These are phyloP conservation scores for Ustilago nuda DNA, from an alignment of 1,284 basidiomycete genomes.

Conservation along the genomic window DNA sequence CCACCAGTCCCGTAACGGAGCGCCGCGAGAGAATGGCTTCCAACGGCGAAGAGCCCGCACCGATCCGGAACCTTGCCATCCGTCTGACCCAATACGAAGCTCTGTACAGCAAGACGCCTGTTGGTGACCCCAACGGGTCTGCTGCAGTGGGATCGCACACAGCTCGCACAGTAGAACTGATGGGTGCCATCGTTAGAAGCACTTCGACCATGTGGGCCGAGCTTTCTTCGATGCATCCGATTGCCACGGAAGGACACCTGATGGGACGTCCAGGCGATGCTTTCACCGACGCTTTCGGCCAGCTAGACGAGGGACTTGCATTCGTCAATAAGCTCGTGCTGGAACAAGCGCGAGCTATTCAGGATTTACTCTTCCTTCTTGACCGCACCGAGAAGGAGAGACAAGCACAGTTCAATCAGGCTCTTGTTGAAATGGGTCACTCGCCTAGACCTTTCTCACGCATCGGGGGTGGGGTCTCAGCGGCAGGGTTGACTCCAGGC, in stretches of 20 bases:
- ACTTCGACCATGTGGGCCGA: constrained; percentile 47
- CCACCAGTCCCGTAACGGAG: not conserved
- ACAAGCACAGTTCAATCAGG: constrained; percentile 47
- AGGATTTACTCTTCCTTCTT: constrained; percentile 45
- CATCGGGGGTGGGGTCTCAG: constrained; percentile 21
- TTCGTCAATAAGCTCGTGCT: constrained; percentile 52
- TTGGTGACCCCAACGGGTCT: constrained; percentile 13
- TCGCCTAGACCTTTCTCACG: constrained; percentile 43
- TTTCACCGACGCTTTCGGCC: constrained; percentile 42
- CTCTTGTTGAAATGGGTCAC: constrained; percentile 39
- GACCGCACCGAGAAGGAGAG: constrained; percentile 49
- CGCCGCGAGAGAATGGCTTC: constrained; percentile 1
- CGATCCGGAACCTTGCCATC: constrained; percentile 46
- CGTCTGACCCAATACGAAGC: constrained; percentile 43
- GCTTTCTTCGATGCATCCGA: constrained; percentile 44
- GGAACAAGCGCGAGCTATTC: constrained; percentile 46
- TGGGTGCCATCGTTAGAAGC: constrained; percentile 40
- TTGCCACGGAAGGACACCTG: constrained; percentile 46
- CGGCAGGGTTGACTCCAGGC: constrained; percentile 7
- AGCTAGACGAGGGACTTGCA: constrained; percentile 44
- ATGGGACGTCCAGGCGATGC: constrained; percentile 34
- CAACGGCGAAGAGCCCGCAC: constrained; percentile 37
- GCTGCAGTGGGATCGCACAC: constrained; percentile 28
- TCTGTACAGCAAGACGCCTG: constrained; percentile 38
- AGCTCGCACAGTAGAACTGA: constrained; percentile 37